Evolutionary conservation across 2,329 filamentous ascomycete genomes (phyloP), one percentile per base, ranked within the genome.

Genomic region (Shiraia bambusicola): DNA sequence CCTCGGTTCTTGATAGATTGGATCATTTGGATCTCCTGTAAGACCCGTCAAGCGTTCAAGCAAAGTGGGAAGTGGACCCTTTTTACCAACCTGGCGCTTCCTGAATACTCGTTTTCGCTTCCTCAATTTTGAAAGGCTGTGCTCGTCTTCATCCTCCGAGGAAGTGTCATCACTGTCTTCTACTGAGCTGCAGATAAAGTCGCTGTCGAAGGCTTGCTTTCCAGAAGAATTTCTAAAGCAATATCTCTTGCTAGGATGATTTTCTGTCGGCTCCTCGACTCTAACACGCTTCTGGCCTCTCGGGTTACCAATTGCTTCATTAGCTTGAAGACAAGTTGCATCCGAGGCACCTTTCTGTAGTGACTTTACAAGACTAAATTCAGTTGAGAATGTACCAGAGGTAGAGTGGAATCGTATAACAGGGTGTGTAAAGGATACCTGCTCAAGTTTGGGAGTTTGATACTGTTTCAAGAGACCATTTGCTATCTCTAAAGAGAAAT

Each of bases 331-430:
- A 22, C 8, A 22, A 22, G 4, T 4, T 6, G 13, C 9, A 12
- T 35, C 14, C 3, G 14, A 3, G 8, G 16, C 28, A 15, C 17
- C 6, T 15, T n/a, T 5, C 16, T 12, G 11, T 15, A 12, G 12
- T 15, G 6, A 24, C 28, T 7, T 11, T 4, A n/a, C 15, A 13
- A 33, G 10, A 2, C 34, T 37, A 28, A 65, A 65, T n/a, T 70
- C 59, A 0, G 74, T 76, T 2, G 69, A 71, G 51, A 76, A 76
- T 0, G 74, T 77, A 3, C 74, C 73, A 24, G 56, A 72, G 3
- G 48, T 43, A 7, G 53, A 22, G 42, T 75, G 61, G 49, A 74
- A 76, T 1, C 40, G 45, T 28, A 58, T 37, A 15, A 42, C 37
- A 1, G 62, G 62, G 30, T 53, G 29, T 1, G 50, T 49, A n/a